phyloP scores from a whole-genome alignment of 768 basidiomycete species.

The Lactarius tabidus region DNA sequence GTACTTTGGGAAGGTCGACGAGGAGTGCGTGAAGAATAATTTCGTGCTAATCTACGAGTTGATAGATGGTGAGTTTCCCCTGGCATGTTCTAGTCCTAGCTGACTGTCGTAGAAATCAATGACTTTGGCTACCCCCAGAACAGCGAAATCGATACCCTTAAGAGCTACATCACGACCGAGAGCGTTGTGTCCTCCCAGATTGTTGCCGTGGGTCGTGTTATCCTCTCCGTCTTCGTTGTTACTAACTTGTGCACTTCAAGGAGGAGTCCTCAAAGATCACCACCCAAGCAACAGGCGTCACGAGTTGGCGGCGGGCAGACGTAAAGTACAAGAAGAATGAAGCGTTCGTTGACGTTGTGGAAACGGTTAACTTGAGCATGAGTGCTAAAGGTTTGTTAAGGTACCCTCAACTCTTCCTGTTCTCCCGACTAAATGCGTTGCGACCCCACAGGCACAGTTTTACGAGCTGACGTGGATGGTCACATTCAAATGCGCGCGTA shows the following conservation, averaged over 20 bases:
- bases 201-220: slow-evolving; percentile 57
- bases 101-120: slow-evolving; percentile 69
- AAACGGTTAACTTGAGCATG: slow-evolving; percentile 95
- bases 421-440: slow-evolving; percentile 2
- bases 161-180: slow-evolving; percentile 97
- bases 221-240: not conserved
- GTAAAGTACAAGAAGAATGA: slow-evolving; percentile 99
- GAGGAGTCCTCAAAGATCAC: slow-evolving; percentile 98
- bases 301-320: slow-evolving; percentile 91
- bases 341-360: slow-evolving; percentile 99
- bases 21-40: slow-evolving; percentile 98
- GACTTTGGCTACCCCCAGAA: slow-evolving; percentile 99
- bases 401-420: not conserved
- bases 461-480: slow-evolving; percentile 97
- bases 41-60: slow-evolving; percentile 98
- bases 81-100: not conserved
- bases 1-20: slow-evolving; percentile 98
- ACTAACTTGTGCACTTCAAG: slow-evolving; percentile 38
- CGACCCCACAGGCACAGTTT: slow-evolving; percentile 58
- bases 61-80: slow-evolving; percentile 71
- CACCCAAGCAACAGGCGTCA: slow-evolving; percentile 93
- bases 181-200: slow-evolving; percentile 85
- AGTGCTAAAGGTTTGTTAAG: slow-evolving; percentile 78
- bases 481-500: slow-evolving; percentile 99
- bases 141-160: slow-evolving; percentile 95